phyloP scores from a whole-genome alignment of 2,329 filamentous ascomycete genomes.

The Dactylellina haptotyla region DNA sequence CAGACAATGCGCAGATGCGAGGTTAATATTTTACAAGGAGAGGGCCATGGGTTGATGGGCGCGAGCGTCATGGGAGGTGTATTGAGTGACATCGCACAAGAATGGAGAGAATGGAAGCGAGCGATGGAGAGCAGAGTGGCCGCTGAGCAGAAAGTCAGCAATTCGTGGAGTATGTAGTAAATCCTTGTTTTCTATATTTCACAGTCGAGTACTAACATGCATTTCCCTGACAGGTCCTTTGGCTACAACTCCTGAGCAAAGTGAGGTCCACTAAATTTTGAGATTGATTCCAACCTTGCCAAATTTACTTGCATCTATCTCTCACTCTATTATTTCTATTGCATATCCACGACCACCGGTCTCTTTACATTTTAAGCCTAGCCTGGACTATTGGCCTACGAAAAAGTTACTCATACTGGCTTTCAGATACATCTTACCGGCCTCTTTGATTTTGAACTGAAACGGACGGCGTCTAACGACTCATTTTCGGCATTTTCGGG shows the following conservation, averaged over 20 bases:
- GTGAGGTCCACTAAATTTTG: conserved; percentile 40
- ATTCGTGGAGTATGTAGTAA: conserved; percentile 41
- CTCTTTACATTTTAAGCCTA: not conserved
- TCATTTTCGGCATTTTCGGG: conserved; percentile 29
- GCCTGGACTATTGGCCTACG: not conserved
- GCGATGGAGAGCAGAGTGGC: conserved; percentile 61
- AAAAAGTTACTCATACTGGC: not conserved
- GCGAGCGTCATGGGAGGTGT: conserved; percentile 91
- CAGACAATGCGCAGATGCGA: conserved; percentile 94
- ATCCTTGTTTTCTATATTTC: not conserved
- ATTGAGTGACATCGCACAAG: conserved; percentile 90
- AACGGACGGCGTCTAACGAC: conserved; percentile 42
- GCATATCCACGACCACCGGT: not conserved
- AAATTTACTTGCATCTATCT: not conserved
- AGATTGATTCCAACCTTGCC: too few relatives aligned
- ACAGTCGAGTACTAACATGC: conserved; percentile 6
- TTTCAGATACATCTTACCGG: not conserved
- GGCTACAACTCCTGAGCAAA: conserved; percentile 45
- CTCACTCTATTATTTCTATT: not conserved
- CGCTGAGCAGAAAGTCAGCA: conserved; percentile 39
- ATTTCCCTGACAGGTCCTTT: conserved; percentile 31
- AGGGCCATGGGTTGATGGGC: conserved; percentile 95
- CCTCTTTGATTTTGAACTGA: not conserved
- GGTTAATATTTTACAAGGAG: conserved; percentile 86
- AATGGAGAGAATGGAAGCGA: conserved; percentile 89